Conservation (phyloP, 192 early-diverging fungal species). For the Entomortierella parvispora region DNA sequence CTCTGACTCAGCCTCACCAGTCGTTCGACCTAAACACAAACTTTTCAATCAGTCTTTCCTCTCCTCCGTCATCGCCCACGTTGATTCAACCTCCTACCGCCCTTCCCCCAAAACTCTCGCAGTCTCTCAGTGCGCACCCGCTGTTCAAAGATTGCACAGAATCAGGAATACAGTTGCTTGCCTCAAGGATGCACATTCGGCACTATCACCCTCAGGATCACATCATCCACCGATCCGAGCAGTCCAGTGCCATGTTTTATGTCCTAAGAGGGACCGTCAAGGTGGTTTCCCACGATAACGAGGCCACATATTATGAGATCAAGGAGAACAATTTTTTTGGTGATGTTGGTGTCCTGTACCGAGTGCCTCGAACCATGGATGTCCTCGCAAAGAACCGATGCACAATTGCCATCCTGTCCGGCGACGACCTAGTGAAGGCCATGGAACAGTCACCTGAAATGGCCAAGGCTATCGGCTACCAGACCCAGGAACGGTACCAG, state of each 20-base stretch:
- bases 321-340: slow-evolving; percentile 79
- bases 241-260: slow-evolving; percentile 67
- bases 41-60: background rate
- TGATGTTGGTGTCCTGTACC: slow-evolving; percentile 81
- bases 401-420: slow-evolving; percentile 67
- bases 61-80: background rate
- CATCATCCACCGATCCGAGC: slow-evolving; percentile 51
- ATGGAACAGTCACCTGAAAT: slow-evolving; percentile 73
- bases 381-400: slow-evolving; percentile 74
- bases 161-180: slow-evolving; percentile 28
- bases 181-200: slow-evolving; percentile 51
- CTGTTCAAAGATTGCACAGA: slow-evolving; percentile 35
- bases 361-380: slow-evolving; percentile 76
- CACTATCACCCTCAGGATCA: slow-evolving; percentile 51
- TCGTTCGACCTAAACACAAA: no score
- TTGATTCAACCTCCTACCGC: slow-evolving; percentile 8
- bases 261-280: slow-evolving; percentile 59
- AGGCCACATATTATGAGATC: slow-evolving; percentile 62
- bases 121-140: slow-evolving; percentile 40
- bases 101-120: slow-evolving; percentile 34
- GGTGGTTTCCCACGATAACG: slow-evolving; percentile 61
- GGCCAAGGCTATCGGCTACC: slow-evolving; percentile 61
- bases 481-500: slow-evolving; percentile 70
- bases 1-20: no score
- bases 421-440: slow-evolving; percentile 64